A percentile compares a stretch with the other conserved stretches of the same genome.
Conservation (phyloP, 306 rosid genomes). For the Corylus avellana region DNA sequence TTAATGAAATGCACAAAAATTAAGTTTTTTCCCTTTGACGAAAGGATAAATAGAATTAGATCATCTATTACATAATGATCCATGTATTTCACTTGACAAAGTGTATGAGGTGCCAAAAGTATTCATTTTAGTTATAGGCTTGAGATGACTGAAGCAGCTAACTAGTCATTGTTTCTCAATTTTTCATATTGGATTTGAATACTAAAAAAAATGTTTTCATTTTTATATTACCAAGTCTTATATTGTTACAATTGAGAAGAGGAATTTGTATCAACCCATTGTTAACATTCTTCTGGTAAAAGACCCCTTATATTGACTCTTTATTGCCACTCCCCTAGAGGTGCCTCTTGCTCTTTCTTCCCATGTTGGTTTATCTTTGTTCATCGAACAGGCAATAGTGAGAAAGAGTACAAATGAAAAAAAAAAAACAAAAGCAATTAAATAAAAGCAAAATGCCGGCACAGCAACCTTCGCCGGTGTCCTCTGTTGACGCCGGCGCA, state of each 20-base stretch:
- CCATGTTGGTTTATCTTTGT: too few relatives aligned
- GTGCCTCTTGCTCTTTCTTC: too few relatives aligned
- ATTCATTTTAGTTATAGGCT: not conserved
- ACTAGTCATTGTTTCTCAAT: not conserved
- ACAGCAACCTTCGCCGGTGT: too few relatives aligned
- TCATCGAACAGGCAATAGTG: too few relatives aligned
- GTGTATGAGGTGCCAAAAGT: not conserved
- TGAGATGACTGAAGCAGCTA: not conserved
- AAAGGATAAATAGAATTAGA: not conserved
- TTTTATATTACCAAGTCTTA: not conserved
- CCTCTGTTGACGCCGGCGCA: too few relatives aligned
- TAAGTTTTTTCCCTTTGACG: not conserved
- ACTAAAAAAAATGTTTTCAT: not conserved
- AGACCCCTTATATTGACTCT: conserved; percentile 7
- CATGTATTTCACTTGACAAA: not conserved
- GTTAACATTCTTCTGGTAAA: conserved; percentile 1
- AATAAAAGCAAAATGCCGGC: too few relatives aligned
- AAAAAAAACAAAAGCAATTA: too few relatives aligned
- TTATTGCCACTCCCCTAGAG: too few relatives aligned
- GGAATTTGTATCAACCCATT: not conserved
- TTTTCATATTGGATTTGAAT: not conserved
- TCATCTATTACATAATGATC: not conserved
- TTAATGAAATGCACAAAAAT: not conserved
- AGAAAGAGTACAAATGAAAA: too few relatives aligned
- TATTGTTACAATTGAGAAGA: not conserved